Percentiles rank a stretch among this genome's conserved stretches.
Conservation (phyloP, 306 rosid species). For the Vigna unguiculata region DNA sequence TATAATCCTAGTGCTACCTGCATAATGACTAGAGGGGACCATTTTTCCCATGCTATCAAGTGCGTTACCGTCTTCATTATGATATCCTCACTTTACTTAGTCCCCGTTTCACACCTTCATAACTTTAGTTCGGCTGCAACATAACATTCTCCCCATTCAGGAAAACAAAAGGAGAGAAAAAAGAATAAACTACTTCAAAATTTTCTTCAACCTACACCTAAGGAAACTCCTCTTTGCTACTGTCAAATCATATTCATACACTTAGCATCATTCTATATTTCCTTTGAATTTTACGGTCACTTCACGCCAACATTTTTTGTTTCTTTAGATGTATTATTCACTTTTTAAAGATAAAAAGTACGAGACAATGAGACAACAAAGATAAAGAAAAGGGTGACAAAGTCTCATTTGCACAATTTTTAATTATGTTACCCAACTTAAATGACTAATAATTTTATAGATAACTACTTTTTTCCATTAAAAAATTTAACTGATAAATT, state of each 20-base stretch:
- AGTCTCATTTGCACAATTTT: neutral
- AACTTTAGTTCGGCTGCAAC: constrained; percentile 46
- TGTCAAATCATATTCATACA: constrained; percentile 20
- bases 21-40: constrained; percentile 66
- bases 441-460: no score
- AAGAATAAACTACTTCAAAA: constrained; percentile 14
- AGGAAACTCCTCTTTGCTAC: constrained; percentile 20
- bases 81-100: constrained; percentile 56
- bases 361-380: constrained; percentile 17
- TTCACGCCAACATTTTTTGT: neutral
- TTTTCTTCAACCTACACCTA: constrained; percentile 11
- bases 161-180: constrained; percentile 14
- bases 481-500: no score
- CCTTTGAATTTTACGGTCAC: neutral
- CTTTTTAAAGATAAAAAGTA: constrained; percentile 3
- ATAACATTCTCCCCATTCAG: constrained; percentile 2
- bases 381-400: constrained; percentile 18
- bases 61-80: constrained; percentile 63
- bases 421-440: neutral
- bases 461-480: no score
- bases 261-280: neutral
- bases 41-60: constrained; percentile 59
- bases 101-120: constrained; percentile 48
- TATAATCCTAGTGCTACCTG: constrained; percentile 51
- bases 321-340: neutral